Conservation (phyloP, 768 basidiomycete genomes). For the Pleurotus citrinopileatus region DNA sequence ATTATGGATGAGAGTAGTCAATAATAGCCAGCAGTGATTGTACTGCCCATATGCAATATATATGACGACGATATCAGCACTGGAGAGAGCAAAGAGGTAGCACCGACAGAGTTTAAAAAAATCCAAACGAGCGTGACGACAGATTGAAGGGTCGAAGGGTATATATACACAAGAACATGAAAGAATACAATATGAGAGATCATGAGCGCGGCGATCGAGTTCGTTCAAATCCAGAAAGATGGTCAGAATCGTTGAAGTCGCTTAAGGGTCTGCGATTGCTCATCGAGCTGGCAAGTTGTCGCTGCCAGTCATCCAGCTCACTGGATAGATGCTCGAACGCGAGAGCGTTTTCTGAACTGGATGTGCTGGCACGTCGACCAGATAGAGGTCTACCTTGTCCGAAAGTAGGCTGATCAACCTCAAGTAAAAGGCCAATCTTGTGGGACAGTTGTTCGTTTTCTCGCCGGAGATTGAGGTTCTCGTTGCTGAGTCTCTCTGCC, state of each 20-base stretch:
- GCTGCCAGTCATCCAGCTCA: conserved; percentile 85
- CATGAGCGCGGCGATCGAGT: conserved; percentile 55
- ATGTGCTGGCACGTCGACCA: conserved; percentile 64
- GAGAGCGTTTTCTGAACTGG: conserved; percentile 79
- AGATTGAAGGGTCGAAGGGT: conserved; percentile 43
- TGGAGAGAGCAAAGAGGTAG: conserved; percentile 26
- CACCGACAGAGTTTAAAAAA: conserved; percentile 32
- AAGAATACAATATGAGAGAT: conserved; percentile 28
- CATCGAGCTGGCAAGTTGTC: conserved; percentile 79
- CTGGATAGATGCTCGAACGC: conserved; percentile 77
- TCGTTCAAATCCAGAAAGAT: conserved; percentile 46
- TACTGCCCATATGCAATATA: conserved; percentile 33
- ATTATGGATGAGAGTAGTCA: conserved; percentile 14
- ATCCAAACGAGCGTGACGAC: conserved; percentile 58
- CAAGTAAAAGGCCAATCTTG: conserved; percentile 85
- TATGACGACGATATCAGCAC: conserved; percentile 25
- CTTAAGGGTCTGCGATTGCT: conserved; percentile 68
- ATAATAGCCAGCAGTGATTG: conserved; percentile 23
- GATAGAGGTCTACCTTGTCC: conserved; percentile 62
- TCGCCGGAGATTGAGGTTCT: conserved; percentile 74
- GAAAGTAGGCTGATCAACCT: conserved; percentile 78
- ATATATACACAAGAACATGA: conserved; percentile 42
- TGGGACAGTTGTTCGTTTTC: conserved; percentile 91
- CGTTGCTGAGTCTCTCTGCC: conserved; percentile 77
- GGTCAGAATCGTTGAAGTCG: conserved; percentile 59